These are phyloP conservation scores for Melampsora occidentalis DNA, from an alignment of 1,284 basidiomycete genomes.

Conservation along the genomic window DNA sequence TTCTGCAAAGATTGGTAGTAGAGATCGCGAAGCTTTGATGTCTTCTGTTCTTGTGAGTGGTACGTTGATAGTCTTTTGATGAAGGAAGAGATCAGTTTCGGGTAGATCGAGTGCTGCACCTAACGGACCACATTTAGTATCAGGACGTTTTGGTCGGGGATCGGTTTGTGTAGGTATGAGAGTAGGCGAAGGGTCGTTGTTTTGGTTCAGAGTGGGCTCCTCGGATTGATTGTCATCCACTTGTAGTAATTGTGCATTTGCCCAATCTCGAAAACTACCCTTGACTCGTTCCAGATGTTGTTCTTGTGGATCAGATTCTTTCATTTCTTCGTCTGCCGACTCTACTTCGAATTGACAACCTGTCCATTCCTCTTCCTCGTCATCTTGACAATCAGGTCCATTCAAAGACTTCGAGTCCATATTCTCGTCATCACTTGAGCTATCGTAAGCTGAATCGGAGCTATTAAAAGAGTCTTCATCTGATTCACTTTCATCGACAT, in stretches of 20 bases:
- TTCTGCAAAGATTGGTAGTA: conserved; percentile 85
- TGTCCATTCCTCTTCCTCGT: conserved; percentile 43
- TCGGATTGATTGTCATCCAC: conserved; percentile 8
- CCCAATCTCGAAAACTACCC: conserved; percentile 44
- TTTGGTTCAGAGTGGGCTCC: background rate
- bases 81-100: conserved; percentile 44
- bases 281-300: conserved; percentile 22
- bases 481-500: background rate
- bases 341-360: conserved; percentile 1
- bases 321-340: conserved; percentile 6
- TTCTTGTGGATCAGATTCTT: background rate
- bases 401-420: background rate
- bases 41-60: conserved; percentile 67
- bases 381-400: background rate
- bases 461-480: conserved; percentile 17
- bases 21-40: conserved; percentile 72
- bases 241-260: conserved; percentile 36
- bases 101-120: conserved; percentile 37
- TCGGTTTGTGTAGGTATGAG: background rate
- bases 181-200: background rate
- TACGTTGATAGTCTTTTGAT: conserved; percentile 59
- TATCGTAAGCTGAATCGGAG: conserved; percentile 11
- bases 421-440: conserved; percentile 17
- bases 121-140: conserved; percentile 37
- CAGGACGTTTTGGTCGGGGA: background rate